These are phyloP conservation scores for Allium cepa DNA, from an alignment of 106 monocot species.

Conservation along the genomic window DNA sequence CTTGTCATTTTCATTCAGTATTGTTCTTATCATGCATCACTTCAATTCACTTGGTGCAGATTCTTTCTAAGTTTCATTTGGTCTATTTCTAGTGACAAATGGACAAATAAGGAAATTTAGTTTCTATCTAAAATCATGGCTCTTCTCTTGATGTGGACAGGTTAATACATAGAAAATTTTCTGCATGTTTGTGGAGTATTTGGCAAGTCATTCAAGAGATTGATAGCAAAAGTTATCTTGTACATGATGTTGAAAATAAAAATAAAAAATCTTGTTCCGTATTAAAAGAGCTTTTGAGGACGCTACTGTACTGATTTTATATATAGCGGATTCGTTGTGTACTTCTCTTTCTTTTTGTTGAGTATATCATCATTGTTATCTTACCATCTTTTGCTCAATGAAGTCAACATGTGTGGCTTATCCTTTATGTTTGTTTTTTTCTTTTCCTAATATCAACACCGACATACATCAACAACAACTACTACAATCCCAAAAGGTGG, in stretches of 20 bases:
- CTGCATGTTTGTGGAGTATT: not conserved
- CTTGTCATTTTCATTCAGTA: not conserved
- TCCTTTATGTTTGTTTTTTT: too few relatives aligned
- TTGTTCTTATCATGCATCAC: constrained; percentile 4
- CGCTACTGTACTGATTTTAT: not conserved
- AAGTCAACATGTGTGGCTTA: too few relatives aligned
- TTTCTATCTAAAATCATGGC: not conserved
- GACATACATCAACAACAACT: too few relatives aligned
- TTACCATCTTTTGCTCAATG: too few relatives aligned
- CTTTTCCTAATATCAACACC: too few relatives aligned
- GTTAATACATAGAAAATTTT: not conserved
- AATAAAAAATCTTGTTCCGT: not conserved
- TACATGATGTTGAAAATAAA: not conserved
- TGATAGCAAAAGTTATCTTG: not conserved
- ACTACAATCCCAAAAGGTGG: too few relatives aligned
- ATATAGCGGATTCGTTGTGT: not conserved
- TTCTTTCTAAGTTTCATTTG: not conserved
- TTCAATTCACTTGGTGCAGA: not conserved
- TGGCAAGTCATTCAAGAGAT: not conserved
- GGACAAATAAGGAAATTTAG: not conserved
- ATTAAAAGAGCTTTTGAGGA: too few relatives aligned
- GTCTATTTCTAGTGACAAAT: constrained; percentile 1
- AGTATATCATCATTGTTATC: not conserved
- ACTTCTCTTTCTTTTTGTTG: not conserved
- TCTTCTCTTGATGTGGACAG: constrained; percentile 14